phyloP scores from a whole-genome alignment of 1,284 basidiomycete species.

The Apiotrichum gracile region DNA sequence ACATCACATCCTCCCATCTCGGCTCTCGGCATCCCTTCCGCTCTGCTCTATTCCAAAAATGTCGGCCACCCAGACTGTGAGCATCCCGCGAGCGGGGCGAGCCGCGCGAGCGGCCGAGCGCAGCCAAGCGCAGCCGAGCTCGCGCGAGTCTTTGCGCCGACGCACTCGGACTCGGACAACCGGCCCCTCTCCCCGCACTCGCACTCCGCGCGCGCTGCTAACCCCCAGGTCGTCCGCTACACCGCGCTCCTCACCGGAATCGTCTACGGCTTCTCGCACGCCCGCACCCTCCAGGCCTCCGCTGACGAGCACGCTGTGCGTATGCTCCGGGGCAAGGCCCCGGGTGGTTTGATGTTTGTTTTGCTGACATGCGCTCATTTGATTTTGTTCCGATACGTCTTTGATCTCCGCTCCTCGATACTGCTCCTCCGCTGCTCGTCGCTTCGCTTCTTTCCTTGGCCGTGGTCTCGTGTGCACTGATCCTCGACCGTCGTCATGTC shows the following conservation, averaged over 20 bases:
- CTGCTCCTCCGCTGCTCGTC: no score
- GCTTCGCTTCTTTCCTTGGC: no score
- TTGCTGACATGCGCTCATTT: no score
- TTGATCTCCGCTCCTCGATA: no score
- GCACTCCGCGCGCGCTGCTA: no score
- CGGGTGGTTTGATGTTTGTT: no score
- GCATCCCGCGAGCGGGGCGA: no score
- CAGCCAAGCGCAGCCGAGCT: no score
- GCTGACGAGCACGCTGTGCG: slow-evolving; percentile 55
- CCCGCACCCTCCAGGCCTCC: slow-evolving; percentile 77
- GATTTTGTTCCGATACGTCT: no score
- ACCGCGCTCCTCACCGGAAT: slow-evolving; percentile 83
- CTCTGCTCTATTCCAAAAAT: slow-evolving; percentile 23
- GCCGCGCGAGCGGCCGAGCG: no score
- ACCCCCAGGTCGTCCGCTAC: slow-evolving; percentile 93
- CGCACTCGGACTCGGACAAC: background rate
- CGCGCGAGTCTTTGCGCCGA: background rate
- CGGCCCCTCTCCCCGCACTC: background rate
- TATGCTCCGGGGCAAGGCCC: no score
- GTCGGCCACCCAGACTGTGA: slow-evolving; percentile 35
- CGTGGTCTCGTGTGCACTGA: background rate
- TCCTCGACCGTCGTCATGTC: no score
- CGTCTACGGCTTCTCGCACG: slow-evolving; percentile 87
- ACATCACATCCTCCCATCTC: background rate
- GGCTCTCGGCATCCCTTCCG: background rate